A percentile compares a stretch with the other conserved stretches of the same genome.
Conservation (phyloP, 108 stramenopile genomes). For the Cyclotella kingstonii region DNA sequence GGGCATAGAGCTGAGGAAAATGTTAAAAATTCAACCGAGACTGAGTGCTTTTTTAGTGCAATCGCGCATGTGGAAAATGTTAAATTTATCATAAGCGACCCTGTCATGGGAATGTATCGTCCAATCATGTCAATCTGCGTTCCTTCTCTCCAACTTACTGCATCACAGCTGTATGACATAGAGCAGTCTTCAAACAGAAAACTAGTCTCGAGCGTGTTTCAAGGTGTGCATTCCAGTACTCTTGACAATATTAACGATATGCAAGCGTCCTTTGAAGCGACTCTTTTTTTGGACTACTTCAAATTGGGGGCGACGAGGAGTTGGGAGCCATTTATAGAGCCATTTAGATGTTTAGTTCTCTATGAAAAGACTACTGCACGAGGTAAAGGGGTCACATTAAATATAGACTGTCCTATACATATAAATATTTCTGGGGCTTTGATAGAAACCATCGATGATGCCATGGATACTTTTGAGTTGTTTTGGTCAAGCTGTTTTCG, state of each 20-base stretch:
- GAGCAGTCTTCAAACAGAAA: conserved; percentile 11
- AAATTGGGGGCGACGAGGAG: conserved; percentile 89
- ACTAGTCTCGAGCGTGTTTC: no score
- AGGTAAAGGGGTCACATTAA: conserved; percentile 69
- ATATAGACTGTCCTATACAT: conserved; percentile 77
- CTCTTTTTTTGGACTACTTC: conserved; percentile 90
- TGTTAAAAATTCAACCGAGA: background rate
- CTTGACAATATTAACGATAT: conserved; percentile 15
- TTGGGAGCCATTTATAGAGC: conserved; percentile 93
- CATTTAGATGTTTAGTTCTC: conserved; percentile 60
- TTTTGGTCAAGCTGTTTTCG: conserved; percentile 12
- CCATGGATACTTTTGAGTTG: conserved; percentile 53
- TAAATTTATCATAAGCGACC: conserved; percentile 69
- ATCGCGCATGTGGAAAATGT: conserved; percentile 47
- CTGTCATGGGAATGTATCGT: conserved; percentile 71
- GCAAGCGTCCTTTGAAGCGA: conserved; percentile 24
- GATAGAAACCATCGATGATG: conserved; percentile 78
- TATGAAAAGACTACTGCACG: conserved; percentile 62
- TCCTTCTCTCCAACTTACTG: conserved; percentile 44
- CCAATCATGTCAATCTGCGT: conserved; percentile 52
- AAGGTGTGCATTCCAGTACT: no score
- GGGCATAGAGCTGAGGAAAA: conserved; percentile 33
- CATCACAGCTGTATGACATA: conserved; percentile 50
- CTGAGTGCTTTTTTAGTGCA: conserved; percentile 47
- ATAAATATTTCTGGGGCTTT: conserved; percentile 83